Percentiles rank a stretch among this genome's conserved stretches.
Evolutionary conservation across 164 flowering plant species (phyloP).

Genomic region (Vitis rotundifolia): DNA sequence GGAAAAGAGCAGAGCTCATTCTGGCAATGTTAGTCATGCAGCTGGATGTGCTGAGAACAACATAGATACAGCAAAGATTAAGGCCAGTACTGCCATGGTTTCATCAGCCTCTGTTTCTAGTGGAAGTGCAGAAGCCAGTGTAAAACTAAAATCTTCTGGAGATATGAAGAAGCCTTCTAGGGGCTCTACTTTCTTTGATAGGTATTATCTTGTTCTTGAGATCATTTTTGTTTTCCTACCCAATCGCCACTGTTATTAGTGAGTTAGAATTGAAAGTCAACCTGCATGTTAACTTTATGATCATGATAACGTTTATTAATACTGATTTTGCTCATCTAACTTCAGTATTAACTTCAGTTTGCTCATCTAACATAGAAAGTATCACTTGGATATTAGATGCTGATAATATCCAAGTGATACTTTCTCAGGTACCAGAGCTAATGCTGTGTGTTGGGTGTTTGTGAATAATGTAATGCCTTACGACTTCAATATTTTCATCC

Average conservation of each 20-base stretch:
- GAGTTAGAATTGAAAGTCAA: not conserved
- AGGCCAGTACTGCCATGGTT: slow-evolving; percentile 13
- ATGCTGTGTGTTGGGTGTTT: no score
- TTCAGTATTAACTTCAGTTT: no score
- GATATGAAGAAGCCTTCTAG: slow-evolving; percentile 39
- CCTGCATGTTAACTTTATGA: not conserved
- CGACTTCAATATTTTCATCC: no score
- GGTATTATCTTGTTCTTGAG: slow-evolving; percentile 39
- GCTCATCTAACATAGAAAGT: no score
- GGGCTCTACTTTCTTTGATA: slow-evolving; percentile 73
- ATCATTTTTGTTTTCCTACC: not conserved
- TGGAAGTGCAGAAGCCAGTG: slow-evolving; percentile 15
- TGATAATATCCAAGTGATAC: no score
- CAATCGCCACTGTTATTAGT: not conserved
- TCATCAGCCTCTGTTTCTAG: slow-evolving; percentile 22
- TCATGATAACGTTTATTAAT: no score
- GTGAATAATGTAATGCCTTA: no score
- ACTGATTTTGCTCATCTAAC: no score
- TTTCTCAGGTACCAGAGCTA: no score
- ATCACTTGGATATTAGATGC: no score
- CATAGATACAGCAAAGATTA: slow-evolving; percentile 10
- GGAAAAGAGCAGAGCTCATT: slow-evolving; percentile 16
- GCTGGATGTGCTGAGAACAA: slow-evolving; percentile 14
- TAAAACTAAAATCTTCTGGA: slow-evolving; percentile 33
- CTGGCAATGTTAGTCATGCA: slow-evolving; percentile 21